Base-by-base conservation (phyloP, 1,284 basidiomycete genomes). In the Mycena sp. region DNA sequence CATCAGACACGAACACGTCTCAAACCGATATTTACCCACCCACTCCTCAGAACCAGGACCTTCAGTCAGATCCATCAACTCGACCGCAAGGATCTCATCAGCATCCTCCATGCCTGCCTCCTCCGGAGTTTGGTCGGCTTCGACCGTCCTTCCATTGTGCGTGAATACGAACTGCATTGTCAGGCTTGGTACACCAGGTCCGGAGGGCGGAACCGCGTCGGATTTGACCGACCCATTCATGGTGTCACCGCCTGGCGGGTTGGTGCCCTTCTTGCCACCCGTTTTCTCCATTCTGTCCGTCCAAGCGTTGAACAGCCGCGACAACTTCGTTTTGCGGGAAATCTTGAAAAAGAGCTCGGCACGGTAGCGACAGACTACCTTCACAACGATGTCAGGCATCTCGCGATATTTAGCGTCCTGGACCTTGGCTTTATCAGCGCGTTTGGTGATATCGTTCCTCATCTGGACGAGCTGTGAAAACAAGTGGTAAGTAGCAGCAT, bases 331-430 rank as follows among this genome's bases (percentile, higher is more conserved):
- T 78, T 93, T 94, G 73, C 92, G 88, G 29, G 90, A 91, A 70
- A 94, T 92, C 77, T 93, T 94, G 85, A 94, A 94, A 81, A 91
- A 93, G 41, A 94, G 82, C 73, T 94, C 92, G 3, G 91, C 91
- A 45, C 92, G 89, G 75, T 94, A 94, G 69, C 90, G 89, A 77
- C 92, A 94, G 48, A 91, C 82, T 68, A 94, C 91, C 75, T 93
- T 92, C 76, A 94, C 86, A 52, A 93, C 88, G 63, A 94, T 92
- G 73, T 94, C 91, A 23, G 91, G 90, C 82, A 85, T 87, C 74
- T 92, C 89, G 61, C 89, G 87, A 71, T 86, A 91, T 74, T 92
- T 92, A 67, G 84, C 80, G 70, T 93, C 90, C 71, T 91, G 91
- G 43, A 87, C 77, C 74, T 87, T 90, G 37, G 87, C 90, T 71